Evolutionary conservation across 2,329 filamentous ascomycete genomes (phyloP).

Genomic region (Aureobasidium subglaciale): DNA sequence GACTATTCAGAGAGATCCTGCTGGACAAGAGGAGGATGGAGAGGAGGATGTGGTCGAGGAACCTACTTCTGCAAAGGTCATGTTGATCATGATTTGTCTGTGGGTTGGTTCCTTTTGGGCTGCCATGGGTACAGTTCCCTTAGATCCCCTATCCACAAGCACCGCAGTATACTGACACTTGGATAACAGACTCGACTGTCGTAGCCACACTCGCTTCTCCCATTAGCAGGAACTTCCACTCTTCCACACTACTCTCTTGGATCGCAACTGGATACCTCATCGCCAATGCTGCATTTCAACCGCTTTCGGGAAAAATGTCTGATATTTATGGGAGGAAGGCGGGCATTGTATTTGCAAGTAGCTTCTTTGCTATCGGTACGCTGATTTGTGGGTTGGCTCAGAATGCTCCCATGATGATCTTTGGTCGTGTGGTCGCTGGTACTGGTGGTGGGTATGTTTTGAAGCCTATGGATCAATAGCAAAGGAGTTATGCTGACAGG

Average conservation of each 20-base stretch:
- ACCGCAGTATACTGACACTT: neutral
- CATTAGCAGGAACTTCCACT: conserved; percentile 76
- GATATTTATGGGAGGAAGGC: conserved; percentile 80
- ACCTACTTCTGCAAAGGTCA: conserved; percentile 38
- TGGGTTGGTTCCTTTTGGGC: conserved; percentile 52
- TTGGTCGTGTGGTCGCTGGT: conserved; percentile 72
- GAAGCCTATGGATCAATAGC: neutral
- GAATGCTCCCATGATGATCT: conserved; percentile 61
- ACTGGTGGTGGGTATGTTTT: conserved; percentile 59
- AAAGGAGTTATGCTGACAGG: conserved; percentile 49
- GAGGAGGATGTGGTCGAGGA: conserved; percentile 33
- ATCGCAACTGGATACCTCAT: conserved; percentile 82
- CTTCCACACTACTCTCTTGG: conserved; percentile 77
- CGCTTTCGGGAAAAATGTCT: conserved; percentile 75
- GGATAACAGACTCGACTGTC: conserved; percentile 60
- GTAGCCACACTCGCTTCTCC: conserved; percentile 79
- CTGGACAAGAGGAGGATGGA: conserved; percentile 26
- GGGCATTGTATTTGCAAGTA: conserved; percentile 70
- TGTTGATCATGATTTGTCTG: conserved; percentile 43
- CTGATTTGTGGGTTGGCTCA: conserved; percentile 71
- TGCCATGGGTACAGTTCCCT: conserved; percentile 41
- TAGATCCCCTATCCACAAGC: neutral
- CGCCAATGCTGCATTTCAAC: conserved; percentile 79
- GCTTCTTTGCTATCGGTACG: conserved; percentile 74
- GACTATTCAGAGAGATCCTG: conserved; percentile 19